Conservation (phyloP, 306 rosid species). For the Spatholobus suberectus region DNA sequence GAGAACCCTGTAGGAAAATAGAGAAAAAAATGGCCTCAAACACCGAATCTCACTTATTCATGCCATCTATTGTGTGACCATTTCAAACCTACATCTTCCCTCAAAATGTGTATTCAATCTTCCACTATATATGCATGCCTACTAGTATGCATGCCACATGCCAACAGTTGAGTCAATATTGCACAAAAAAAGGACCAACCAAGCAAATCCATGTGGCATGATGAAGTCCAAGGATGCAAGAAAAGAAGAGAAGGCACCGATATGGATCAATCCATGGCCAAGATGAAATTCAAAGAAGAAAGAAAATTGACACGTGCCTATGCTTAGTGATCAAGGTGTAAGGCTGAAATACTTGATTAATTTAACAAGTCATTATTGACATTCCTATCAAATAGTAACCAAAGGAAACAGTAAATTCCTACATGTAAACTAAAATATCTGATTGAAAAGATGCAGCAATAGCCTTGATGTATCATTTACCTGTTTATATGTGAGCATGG, state of each 20-base stretch:
- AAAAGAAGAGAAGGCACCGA: neutral
- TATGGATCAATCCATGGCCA: neutral
- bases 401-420: neutral
- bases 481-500: conserved; percentile 97
- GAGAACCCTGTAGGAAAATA: conserved; percentile 67
- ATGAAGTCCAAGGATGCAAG: neutral
- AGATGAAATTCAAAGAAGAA: neutral
- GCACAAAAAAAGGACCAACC: conserved; percentile 43
- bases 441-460: neutral
- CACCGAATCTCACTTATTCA: neutral
- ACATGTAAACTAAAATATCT: neutral
- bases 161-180: conserved; percentile 35
- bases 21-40: neutral
- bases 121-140: conserved; percentile 22
- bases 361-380: neutral
- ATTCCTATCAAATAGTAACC: neutral
- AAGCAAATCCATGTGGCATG: neutral
- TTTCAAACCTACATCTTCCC: neutral
- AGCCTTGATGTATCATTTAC: conserved; percentile 45
- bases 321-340: neutral
- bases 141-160: neutral
- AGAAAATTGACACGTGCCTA: neutral
- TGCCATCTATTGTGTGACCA: neutral
- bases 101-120: neutral
- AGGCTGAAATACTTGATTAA: neutral